Conservation (phyloP, 2,329 filamentous ascomycete species). For the Arthrobotrys musiformis region DNA sequence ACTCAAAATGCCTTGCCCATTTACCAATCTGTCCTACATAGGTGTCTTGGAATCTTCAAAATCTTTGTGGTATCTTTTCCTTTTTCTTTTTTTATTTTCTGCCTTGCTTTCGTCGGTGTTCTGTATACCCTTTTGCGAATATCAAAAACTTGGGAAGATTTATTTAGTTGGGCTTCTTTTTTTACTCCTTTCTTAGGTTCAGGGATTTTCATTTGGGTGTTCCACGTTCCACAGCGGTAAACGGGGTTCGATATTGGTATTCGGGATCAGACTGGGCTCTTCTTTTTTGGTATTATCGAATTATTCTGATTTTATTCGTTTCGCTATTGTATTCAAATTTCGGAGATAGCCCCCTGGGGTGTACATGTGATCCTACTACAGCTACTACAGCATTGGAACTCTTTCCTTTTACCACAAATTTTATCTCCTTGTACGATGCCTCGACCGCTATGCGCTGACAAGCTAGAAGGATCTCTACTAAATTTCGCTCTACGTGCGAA, state of each 20-base stretch:
- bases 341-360: constrained; percentile 46
- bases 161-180: constrained; percentile 28
- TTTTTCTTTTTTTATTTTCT: neutral
- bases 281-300: constrained; percentile 52
- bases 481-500: constrained; percentile 36
- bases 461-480: constrained; percentile 49
- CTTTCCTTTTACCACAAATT: constrained; percentile 26
- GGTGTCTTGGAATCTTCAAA: constrained; percentile 33
- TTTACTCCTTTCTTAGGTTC: constrained; percentile 39
- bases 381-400: constrained; percentile 37
- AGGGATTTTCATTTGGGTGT: constrained; percentile 52
- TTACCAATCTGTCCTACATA: constrained; percentile 12
- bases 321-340: constrained; percentile 50
- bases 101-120: constrained; percentile 23
- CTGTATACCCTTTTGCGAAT: constrained; percentile 54
- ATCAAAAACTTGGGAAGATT: constrained; percentile 44
- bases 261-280: constrained; percentile 51
- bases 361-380: constrained; percentile 37
- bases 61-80: constrained; percentile 3
- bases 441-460: constrained; percentile 33
- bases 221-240: constrained; percentile 55
- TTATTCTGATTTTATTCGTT: constrained; percentile 45
- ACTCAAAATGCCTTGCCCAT: constrained; percentile 12
- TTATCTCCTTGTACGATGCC: constrained; percentile 27
- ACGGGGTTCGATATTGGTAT: constrained; percentile 38